Evolutionary conservation across 495 filamentous ascomycete species (phyloP).

Genomic region (Penicillium roqueforti): DNA sequence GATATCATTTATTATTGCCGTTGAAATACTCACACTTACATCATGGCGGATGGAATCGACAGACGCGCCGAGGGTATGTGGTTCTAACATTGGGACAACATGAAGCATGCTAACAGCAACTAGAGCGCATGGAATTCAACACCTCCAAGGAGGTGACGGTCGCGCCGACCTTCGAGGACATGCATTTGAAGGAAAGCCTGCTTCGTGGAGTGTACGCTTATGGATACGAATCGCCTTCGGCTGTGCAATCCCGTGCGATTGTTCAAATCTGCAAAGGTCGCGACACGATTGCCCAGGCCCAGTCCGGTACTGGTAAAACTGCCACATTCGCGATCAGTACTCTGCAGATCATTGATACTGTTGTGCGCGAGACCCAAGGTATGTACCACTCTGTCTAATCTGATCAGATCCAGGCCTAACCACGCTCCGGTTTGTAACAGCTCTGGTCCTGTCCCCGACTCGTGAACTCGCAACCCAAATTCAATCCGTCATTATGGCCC

Average conservation of each 20-base stretch:
- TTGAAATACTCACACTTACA: slow-evolving; percentile 16
- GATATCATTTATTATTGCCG: slow-evolving; percentile 7
- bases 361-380: slow-evolving; percentile 79
- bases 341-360: slow-evolving; percentile 87
- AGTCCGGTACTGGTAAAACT: slow-evolving; percentile 98
- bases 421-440: slow-evolving; percentile 31
- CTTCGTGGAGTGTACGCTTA: slow-evolving; percentile 98
- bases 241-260: slow-evolving; percentile 94
- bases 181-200: slow-evolving; percentile 92
- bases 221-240: slow-evolving; percentile 95
- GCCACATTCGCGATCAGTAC: slow-evolving; percentile 98
- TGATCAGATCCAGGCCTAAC: slow-evolving; percentile 9
- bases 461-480: slow-evolving; percentile 98
- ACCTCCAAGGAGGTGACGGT: slow-evolving; percentile 97
- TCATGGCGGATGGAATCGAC: slow-evolving; percentile 94
- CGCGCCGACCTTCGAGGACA: slow-evolving; percentile 66
- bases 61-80: slow-evolving; percentile 72
- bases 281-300: slow-evolving; percentile 98
- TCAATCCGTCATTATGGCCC: slow-evolving; percentile 92
- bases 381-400: slow-evolving; percentile 9
- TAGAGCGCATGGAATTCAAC: slow-evolving; percentile 93
- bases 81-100: background rate
- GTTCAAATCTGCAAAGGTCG: slow-evolving; percentile 98
- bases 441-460: slow-evolving; percentile 94
- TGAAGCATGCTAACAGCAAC: slow-evolving; percentile 25